Conservation (phyloP, 257 asterid species). For the Lantana camara region DNA sequence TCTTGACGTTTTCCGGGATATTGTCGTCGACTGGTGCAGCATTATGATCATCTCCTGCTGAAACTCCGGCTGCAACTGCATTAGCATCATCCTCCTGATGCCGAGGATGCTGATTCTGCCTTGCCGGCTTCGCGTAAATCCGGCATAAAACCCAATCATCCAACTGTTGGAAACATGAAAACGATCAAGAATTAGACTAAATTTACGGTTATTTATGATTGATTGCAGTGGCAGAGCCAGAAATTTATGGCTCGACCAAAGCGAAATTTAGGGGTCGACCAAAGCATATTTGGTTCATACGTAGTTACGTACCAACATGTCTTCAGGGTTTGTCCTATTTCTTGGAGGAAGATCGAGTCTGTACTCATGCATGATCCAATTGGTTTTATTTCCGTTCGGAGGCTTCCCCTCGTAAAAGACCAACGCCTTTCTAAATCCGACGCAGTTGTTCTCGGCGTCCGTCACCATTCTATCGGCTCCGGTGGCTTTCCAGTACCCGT, state of each 20-base stretch:
- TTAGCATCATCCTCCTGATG: too few species aligned
- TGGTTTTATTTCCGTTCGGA: not conserved
- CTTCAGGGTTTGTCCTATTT: not conserved
- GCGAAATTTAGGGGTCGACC: too few species aligned
- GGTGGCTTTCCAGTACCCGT: slow-evolving; percentile 9
- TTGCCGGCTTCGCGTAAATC: not conserved
- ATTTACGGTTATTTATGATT: not conserved
- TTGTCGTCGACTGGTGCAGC: too few species aligned
- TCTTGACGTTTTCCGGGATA: too few species aligned
- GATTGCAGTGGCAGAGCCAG: too few species aligned
- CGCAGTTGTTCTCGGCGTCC: too few species aligned
- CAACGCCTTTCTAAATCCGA: slow-evolving; percentile 15
- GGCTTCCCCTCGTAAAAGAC: slow-evolving; percentile 19
- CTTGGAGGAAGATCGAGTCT: not conserved
- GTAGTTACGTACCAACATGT: slow-evolving; percentile 6
- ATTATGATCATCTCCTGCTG: too few species aligned
- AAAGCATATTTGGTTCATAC: not conserved
- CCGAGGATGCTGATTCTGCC: too few species aligned
- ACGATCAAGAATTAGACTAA: not conserved
- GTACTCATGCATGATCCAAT: slow-evolving; percentile 20
- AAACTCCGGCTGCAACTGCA: too few species aligned
- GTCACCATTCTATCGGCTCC: slow-evolving; percentile 1
- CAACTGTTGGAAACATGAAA: slow-evolving; percentile 19
- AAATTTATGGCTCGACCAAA: too few species aligned
- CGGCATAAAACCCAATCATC: slow-evolving; percentile 17